Conservation (phyloP, 441 rosid genomes). For the Arabidopsis lyrata region DNA sequence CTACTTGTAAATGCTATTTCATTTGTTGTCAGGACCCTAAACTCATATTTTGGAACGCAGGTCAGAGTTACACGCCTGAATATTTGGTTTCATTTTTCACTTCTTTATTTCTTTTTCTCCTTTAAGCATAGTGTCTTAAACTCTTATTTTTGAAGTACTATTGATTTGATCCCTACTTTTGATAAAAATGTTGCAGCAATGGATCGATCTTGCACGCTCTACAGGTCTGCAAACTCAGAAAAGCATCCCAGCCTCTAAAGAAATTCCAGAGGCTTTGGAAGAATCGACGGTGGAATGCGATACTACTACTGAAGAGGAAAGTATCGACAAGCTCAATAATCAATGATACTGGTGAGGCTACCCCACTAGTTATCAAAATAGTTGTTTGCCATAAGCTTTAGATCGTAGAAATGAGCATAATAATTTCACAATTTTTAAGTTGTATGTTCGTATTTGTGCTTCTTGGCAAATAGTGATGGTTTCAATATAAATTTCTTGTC, state of each 20-base stretch:
- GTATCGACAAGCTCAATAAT: constrained; percentile 63
- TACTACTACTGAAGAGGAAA: constrained; percentile 61
- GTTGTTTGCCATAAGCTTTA: constrained; percentile 2
- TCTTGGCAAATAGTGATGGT: constrained; percentile 15
- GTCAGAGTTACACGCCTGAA: constrained; percentile 51
- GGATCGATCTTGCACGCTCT: constrained; percentile 93
- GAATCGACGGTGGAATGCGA: constrained; percentile 56
- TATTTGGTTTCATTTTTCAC: constrained; percentile 21
- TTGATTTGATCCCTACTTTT: constrained; percentile 23
- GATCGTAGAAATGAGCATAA: constrained; percentile 29
- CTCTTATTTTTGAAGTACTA: background rate
- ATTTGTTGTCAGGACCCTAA: constrained; percentile 77
- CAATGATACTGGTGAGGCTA: constrained; percentile 54
- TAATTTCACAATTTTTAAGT: constrained; percentile 20
- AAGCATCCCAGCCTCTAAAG: constrained; percentile 47
- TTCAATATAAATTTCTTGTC: constrained; percentile 16
- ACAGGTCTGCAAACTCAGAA: constrained; percentile 83
- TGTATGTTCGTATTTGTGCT: constrained; percentile 5
- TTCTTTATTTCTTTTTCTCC: background rate
- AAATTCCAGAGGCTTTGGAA: constrained; percentile 54
- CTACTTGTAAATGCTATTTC: constrained; percentile 80
- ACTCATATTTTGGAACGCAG: constrained; percentile 97
- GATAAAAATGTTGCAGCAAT: constrained; percentile 70
- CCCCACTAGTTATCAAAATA: constrained; percentile 17
- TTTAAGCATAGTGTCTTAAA: background rate